These are phyloP conservation scores for Tetrahymena elliotti DNA, from an alignment of 73 alveolate species.

Conservation along the genomic window DNA sequence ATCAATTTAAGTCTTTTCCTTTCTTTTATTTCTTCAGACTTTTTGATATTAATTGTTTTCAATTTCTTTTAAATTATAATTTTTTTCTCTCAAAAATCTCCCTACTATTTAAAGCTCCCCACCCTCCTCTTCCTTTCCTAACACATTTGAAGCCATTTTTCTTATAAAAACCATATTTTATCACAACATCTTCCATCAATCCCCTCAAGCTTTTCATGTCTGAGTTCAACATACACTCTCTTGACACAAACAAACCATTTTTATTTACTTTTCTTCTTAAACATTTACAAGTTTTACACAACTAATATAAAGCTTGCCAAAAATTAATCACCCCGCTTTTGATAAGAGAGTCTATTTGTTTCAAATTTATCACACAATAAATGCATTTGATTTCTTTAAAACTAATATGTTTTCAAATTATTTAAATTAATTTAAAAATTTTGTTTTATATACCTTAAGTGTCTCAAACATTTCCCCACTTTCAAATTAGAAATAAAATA, in stretches of 20 bases:
- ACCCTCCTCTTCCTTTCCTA: not conserved
- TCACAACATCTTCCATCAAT: not conserved
- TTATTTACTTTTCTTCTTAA: not conserved
- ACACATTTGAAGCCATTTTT: not conserved
- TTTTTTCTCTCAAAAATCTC: not conserved
- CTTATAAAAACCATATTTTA: not conserved
- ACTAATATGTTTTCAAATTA: not conserved
- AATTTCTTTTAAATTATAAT: not conserved
- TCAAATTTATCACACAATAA: not conserved
- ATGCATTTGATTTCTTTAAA: not conserved
- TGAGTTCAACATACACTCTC: not conserved
- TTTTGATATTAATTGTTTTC: not conserved
- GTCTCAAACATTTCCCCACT: not conserved
- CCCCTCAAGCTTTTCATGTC: not conserved
- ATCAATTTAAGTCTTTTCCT: not conserved
- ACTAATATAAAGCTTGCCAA: not conserved
- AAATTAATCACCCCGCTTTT: not conserved
- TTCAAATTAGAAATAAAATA: too few species aligned
- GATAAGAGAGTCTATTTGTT: not conserved
- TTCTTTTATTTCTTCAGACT: not conserved
- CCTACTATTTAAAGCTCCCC: not conserved
- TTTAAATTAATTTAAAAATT: too few species aligned
- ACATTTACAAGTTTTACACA: not conserved
- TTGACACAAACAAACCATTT: not conserved
- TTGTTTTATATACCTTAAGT: not conserved